These are phyloP conservation scores for Diaporthe amygdali DNA, from an alignment of 2,329 filamentous ascomycete genomes.

Conservation along the genomic window DNA sequence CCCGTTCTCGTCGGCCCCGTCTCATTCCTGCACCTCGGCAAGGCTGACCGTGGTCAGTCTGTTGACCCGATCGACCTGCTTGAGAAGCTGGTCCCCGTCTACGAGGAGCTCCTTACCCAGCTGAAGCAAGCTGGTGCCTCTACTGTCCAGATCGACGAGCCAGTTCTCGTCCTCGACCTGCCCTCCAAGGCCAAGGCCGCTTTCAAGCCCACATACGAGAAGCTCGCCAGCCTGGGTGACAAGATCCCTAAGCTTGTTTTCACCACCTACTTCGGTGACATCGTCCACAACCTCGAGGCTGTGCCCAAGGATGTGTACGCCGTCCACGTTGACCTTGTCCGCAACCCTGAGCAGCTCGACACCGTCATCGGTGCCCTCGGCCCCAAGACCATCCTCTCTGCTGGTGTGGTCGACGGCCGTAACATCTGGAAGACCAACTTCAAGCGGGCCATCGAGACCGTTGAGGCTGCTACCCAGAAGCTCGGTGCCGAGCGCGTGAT, in stretches of 20 bases:
- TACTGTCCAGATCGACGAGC: constrained; percentile 98
- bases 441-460: constrained; percentile 88
- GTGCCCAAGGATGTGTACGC: constrained; percentile 81
- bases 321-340: constrained; percentile 94
- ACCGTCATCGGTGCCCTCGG: constrained; percentile 83
- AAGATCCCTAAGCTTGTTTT: constrained; percentile 88
- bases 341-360: constrained; percentile 96
- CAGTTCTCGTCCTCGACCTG: constrained; percentile 93
- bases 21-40: constrained; percentile 96
- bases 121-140: constrained; percentile 97
- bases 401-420: constrained; percentile 95
- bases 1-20: constrained; percentile 95
- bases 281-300: constrained; percentile 97
- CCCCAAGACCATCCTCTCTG: constrained; percentile 87
- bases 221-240: constrained; percentile 76
- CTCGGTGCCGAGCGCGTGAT: constrained; percentile 98
- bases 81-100: constrained; percentile 91
- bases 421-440: constrained; percentile 99
- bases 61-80: constrained; percentile 94
- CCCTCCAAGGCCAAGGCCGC: constrained; percentile 89
- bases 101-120: constrained; percentile 89
- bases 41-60: constrained; percentile 94
- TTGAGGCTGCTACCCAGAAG: constrained; percentile 90
- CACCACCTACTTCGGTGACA: constrained; percentile 98
- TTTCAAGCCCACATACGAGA: constrained; percentile 98